Evolutionary conservation across 495 filamentous ascomycete genomes (phyloP), one percentile per base, ranked within the genome.

Genomic region (Podospora appendiculata): DNA sequence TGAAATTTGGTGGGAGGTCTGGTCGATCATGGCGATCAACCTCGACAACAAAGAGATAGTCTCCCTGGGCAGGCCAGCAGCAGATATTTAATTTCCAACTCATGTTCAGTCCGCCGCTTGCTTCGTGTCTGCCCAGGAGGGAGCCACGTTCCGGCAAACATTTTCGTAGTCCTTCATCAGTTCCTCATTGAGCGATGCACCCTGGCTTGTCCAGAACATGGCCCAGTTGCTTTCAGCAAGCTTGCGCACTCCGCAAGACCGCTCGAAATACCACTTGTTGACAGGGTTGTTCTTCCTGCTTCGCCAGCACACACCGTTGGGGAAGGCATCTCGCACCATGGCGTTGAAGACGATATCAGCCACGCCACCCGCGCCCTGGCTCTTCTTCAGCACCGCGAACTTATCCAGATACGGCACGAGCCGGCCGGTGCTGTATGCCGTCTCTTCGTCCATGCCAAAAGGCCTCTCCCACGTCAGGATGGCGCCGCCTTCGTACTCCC

Each of bases 391-490:
- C 2, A 97, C 93, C 4, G 93, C 93, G 63, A 99, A 99, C 70
- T 99, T 99, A 65, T 99, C 93, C 18, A 99, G 72, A 66, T 99
- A 99, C 0, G 92, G 94, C 0, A 99, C 86, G 64, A 89, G 77
- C 4, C 83, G 72, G 8, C 71, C 70, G 42, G 71, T 74, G 16
- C 67, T 72, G 43, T 75, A 71, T 16, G 79, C 78, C 49, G 75
- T 73, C 45, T 79, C 74, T 45, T 81, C 71, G 14, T 63, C 47
- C 1, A 84, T 66, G 0, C 76, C 77, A 0, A 81, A 82, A 0
- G 91, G 89, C 33, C 75, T 71, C 74, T 99, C 93, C 93, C 93
- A 99, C 1, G 93, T 99, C 14, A 97, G 71, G 35, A 99, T 82
- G 8, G 93, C 93, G 1, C 88, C 93, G 47, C 93, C 93, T 74